phyloP scores from a whole-genome alignment of 306 rosid genomes.

The Spatholobus suberectus region DNA sequence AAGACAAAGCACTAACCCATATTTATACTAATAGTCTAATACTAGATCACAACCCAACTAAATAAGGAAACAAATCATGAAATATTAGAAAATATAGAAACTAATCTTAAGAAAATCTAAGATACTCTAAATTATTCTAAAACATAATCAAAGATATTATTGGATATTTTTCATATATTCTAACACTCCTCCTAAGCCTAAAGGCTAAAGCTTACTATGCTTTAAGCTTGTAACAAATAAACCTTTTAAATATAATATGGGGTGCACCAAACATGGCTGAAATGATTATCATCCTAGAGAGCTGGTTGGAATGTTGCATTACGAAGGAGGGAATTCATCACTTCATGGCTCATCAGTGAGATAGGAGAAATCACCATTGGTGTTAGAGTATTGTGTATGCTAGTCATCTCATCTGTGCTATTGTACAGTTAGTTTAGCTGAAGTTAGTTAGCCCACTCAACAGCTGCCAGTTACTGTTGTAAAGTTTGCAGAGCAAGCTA shows the following conservation, averaged over 20 bases:
- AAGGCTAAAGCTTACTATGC: not conserved
- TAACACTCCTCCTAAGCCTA: not conserved
- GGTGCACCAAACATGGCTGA: not conserved
- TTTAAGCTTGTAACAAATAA: not conserved
- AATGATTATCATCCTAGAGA: not conserved
- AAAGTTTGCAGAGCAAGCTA: not conserved
- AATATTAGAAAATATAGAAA: not conserved
- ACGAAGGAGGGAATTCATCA: not conserved
- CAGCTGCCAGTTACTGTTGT: no score
- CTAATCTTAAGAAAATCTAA: not conserved
- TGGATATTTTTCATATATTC: not conserved
- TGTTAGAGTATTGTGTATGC: not conserved
- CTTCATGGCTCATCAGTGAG: not conserved
- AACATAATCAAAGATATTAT: not conserved
- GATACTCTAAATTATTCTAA: not conserved
- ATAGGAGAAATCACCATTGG: not conserved
- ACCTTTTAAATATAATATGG: not conserved
- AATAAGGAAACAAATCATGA: not conserved
- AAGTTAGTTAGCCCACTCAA: not conserved
- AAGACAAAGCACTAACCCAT: not conserved
- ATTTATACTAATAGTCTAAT: not conserved
- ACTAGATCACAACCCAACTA: not conserved
- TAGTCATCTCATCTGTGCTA: not conserved
- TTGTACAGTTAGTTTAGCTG: not conserved
- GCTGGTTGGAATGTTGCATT: not conserved